Conservation (phyloP, 1,284 basidiomycete genomes). For the Ceratobasidium sp. region DNA sequence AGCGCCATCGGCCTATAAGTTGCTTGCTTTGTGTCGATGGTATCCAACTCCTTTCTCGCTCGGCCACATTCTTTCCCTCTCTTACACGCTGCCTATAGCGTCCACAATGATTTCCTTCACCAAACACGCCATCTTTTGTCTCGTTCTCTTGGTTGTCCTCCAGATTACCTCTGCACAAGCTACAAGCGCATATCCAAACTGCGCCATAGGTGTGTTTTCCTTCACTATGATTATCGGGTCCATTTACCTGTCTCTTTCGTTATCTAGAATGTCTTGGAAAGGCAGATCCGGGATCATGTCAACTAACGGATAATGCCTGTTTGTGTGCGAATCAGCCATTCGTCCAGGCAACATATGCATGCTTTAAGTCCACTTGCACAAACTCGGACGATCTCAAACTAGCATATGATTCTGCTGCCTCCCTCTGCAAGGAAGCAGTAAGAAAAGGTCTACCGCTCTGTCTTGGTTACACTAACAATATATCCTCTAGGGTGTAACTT, state of each 20-base stretch:
- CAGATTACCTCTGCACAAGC: slow-evolving; percentile 13
- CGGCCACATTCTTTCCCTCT: slow-evolving; percentile 13
- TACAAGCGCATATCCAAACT: slow-evolving; percentile 18
- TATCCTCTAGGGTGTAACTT: slow-evolving; percentile 22
- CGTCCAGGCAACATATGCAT: slow-evolving; percentile 21
- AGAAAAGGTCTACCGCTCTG: neutral
- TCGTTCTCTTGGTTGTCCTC: neutral
- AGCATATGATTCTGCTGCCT: slow-evolving; percentile 13
- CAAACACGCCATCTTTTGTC: neutral
- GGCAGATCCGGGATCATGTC: slow-evolving; percentile 15
- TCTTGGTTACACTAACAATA: slow-evolving; percentile 47
- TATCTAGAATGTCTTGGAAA: slow-evolving; percentile 30
- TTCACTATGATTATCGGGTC: neutral
- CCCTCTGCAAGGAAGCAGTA: slow-evolving; percentile 15
- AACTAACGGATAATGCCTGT: slow-evolving; percentile 21
- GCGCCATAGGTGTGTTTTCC: slow-evolving; percentile 1
- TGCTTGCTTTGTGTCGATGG: neutral
- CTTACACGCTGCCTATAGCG: neutral
- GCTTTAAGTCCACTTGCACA: slow-evolving; percentile 21
- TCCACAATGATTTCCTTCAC: slow-evolving; percentile 23
- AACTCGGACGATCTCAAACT: slow-evolving; percentile 6
- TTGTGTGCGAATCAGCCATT: slow-evolving; percentile 18
- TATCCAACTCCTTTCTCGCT: slow-evolving; percentile 27
- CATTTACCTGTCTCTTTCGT: neutral
- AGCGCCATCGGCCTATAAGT: slow-evolving; percentile 26